Evolutionary conservation across 1,139 yeast genomes (phyloP).

Genomic region (Yarrowia galli): DNA sequence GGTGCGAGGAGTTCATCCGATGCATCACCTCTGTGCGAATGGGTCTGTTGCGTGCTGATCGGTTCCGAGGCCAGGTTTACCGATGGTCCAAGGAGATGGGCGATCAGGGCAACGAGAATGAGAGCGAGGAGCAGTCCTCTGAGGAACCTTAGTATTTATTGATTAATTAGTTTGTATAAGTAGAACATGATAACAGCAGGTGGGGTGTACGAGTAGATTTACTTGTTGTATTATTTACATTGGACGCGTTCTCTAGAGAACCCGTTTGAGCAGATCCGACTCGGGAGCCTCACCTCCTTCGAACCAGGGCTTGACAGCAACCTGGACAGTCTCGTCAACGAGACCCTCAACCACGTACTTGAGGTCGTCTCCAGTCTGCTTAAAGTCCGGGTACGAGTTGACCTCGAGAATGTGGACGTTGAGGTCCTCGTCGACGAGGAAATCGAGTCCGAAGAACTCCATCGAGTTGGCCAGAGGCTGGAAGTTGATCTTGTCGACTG

Average conservation of each 20-base stretch:
- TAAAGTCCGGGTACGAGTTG: slow-evolving; percentile 94
- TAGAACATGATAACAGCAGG: neutral
- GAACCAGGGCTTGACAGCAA: slow-evolving; percentile 46
- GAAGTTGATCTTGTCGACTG: slow-evolving; percentile 83
- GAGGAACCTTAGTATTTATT: slow-evolving; percentile 22
- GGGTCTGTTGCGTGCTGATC: slow-evolving; percentile 78
- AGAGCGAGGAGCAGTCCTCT: slow-evolving; percentile 43
- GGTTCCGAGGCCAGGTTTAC: slow-evolving; percentile 70
- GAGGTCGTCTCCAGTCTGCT: slow-evolving; percentile 86
- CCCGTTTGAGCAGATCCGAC: slow-evolving; percentile 39
- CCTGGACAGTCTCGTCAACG: slow-evolving; percentile 46
- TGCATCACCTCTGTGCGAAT: slow-evolving; percentile 73
- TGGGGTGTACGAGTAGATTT: neutral
- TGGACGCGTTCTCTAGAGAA: neutral
- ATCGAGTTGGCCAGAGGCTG: slow-evolving; percentile 85
- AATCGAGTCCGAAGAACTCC: slow-evolving; percentile 89
- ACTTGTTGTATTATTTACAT: slow-evolving; percentile 10
- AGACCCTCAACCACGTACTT: slow-evolving; percentile 61
- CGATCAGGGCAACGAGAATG: slow-evolving; percentile 59
- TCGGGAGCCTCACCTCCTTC: slow-evolving; percentile 39
- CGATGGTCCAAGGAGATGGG: slow-evolving; percentile 89
- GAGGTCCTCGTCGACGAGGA: slow-evolving; percentile 66
- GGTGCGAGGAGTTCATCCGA: slow-evolving; percentile 89
- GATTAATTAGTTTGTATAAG: neutral
- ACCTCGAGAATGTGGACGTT: slow-evolving; percentile 76